phyloP scores from a whole-genome alignment of 768 basidiomycete species.

The Pleurotus citrinopileatus region DNA sequence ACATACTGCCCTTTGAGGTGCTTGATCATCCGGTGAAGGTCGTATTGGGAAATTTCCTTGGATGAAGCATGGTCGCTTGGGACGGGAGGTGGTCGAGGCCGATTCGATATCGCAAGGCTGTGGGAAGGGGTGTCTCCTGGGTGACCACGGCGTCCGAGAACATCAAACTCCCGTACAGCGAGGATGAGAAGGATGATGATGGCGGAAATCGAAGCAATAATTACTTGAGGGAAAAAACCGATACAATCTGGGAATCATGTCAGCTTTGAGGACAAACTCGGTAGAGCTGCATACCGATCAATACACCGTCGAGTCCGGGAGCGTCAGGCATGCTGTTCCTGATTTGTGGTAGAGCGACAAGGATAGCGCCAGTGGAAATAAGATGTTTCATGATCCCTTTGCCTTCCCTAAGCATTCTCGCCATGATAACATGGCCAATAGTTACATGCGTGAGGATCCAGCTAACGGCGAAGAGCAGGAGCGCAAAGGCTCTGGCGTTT shows the following conservation, averaged over 20 bases:
- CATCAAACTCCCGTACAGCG: conserved; percentile 38
- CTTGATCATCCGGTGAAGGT: conserved; percentile 31
- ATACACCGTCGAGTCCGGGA: conserved; percentile 44
- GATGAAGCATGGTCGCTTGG: conserved; percentile 28
- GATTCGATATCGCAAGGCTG: not conserved
- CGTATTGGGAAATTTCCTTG: conserved; percentile 33
- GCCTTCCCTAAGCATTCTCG: conserved; percentile 29
- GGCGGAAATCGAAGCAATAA: conserved; percentile 37
- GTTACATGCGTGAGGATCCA: conserved; percentile 58
- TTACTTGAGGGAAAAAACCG: conserved; percentile 60
- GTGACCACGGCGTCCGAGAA: conserved; percentile 11
- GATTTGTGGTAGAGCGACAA: conserved; percentile 47
- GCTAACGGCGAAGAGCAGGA: conserved; percentile 43
- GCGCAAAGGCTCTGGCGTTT: conserved; percentile 39
- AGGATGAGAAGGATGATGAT: conserved; percentile 40
- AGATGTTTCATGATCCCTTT: conserved; percentile 34
- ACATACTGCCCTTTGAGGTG: conserved; percentile 38
- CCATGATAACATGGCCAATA: conserved; percentile 42
- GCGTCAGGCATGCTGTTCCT: conserved; percentile 57
- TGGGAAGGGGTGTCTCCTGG: not conserved
- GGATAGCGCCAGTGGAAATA: conserved; percentile 34
- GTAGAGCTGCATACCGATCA: conserved; percentile 37
- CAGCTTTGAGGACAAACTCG: not conserved
- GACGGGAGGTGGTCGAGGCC: conserved; percentile 25
- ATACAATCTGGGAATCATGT: conserved; percentile 37